Evolutionary conservation across 2,329 filamentous ascomycete genomes (phyloP).

Genomic region (Exophiala aquamarina): DNA sequence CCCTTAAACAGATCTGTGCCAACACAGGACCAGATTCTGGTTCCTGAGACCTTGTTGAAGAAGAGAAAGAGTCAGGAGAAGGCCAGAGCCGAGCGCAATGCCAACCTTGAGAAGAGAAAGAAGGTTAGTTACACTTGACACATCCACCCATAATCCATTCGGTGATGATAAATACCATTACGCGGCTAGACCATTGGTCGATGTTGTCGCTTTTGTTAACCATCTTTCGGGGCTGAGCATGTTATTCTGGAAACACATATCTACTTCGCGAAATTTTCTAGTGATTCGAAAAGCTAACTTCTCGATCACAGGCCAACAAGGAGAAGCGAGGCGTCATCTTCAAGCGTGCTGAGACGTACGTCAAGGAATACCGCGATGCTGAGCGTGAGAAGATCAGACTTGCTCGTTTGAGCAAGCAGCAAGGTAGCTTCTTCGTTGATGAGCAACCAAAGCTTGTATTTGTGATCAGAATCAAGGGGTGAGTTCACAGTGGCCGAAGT

Average conservation of each 20-base stretch:
- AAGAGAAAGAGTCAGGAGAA: conserved; percentile 99
- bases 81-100: conserved; percentile 84
- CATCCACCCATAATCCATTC: conserved; percentile 38
- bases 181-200: conserved; percentile 90
- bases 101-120: conserved; percentile 82
- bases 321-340: conserved; percentile 98
- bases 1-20: conserved; percentile 72
- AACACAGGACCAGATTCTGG: conserved; percentile 91
- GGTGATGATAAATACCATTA: conserved; percentile 87
- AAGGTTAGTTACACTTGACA: conserved; percentile 64
- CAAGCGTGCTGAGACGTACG: conserved; percentile 99
- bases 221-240: conserved; percentile 98
- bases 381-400: conserved; percentile 99
- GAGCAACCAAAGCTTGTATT: conserved; percentile 97
- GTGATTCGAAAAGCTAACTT: conserved; percentile 25
- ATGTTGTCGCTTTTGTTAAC: conserved; percentile 96
- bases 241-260: neutral
- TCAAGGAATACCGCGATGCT: conserved; percentile 97
- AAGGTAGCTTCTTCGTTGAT: conserved; percentile 90
- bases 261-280: too few relatives aligned
- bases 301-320: conserved; percentile 77
- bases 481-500: conserved; percentile 32
- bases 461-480: conserved; percentile 98
- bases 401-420: conserved; percentile 81
- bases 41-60: conserved; percentile 99